phyloP scores from a whole-genome alignment of 176 grass and related monocot genomes.

The Oryza nivara region DNA sequence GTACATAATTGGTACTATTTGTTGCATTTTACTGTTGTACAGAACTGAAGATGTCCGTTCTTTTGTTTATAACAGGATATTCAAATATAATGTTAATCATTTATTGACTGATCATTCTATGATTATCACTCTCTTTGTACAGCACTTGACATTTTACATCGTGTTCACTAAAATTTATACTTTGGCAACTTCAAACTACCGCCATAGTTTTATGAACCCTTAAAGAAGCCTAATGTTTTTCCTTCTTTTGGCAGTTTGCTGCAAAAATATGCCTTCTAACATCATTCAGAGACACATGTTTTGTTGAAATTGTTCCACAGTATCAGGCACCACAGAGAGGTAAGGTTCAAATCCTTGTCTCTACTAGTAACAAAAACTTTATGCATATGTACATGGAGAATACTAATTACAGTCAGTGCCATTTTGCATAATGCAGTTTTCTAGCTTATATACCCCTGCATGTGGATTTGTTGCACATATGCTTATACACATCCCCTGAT shows the following conservation, averaged over 20 bases:
- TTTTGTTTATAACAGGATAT: not conserved
- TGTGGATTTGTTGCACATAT: not conserved
- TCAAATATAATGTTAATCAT: slow-evolving; percentile 1
- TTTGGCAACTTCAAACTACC: not conserved
- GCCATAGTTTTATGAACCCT: not conserved
- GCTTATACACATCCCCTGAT: not conserved
- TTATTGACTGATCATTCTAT: not conserved
- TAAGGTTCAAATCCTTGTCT: slow-evolving; percentile 32
- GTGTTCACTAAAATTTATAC: slow-evolving; percentile 15
- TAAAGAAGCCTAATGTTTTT: slow-evolving; percentile 29
- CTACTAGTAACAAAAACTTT: slow-evolving; percentile 8
- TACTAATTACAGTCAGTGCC: not conserved
- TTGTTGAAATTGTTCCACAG: slow-evolving; percentile 91
- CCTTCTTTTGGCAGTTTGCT: slow-evolving; percentile 76
- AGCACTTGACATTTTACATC: not conserved
- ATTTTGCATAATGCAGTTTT: not conserved
- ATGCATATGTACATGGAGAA: not conserved
- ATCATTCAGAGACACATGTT: slow-evolving; percentile 98
- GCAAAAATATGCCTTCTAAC: slow-evolving; percentile 98
- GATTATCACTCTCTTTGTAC: not conserved
- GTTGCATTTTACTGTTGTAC: not conserved
- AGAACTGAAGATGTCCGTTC: not conserved
- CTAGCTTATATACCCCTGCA: slow-evolving; percentile 5
- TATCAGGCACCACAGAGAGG: slow-evolving; percentile 91
- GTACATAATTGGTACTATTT: slow-evolving; percentile 8